Evolutionary conservation across 495 filamentous ascomycete genomes (phyloP), one percentile per base, ranked within the genome.

Genomic region (Talaromyces borbonicus): DNA sequence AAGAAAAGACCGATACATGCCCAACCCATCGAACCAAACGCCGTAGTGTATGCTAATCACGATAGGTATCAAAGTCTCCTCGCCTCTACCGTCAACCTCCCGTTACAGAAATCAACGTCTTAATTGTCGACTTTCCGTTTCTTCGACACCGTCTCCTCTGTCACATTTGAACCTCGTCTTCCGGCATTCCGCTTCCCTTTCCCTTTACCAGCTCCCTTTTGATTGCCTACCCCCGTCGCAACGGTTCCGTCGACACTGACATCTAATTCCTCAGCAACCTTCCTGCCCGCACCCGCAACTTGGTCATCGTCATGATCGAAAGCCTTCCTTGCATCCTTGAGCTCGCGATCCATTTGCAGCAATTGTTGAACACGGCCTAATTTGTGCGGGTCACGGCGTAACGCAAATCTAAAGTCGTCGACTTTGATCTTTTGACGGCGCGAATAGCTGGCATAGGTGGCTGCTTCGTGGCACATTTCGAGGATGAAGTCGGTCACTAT

Each of bases 361-460:
- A 93, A 71, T 61, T 94, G 88, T 68, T 87, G 79, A 46, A 96
- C 85, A 65, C 92, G 82, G 18, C 92, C 92, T 37, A 96, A 75
- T 60, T 92, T 89, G 53, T 75, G 68, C 18, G 85, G 80, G 55
- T 96, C 92, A 26, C 81, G 77, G 25, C 93, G 79, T 43, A 96
- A 77, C 24, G 85, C 85, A 56, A 92, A 97, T 56, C 90, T 85
- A 71, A 97, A 94, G 61, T 98, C 92, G 52, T 98, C 92, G 47
- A 95, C 84, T 58, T 98, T 98, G 67, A 96, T 85, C 66, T 98
- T 98, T 55, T 90, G 84, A 5, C 92, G 80, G 3, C 87, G 80
- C 2, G 83, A 78, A 61, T 92, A 80, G 55, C 82, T 79, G 1
- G 92, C 92, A 52, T 79, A 79, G 18, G 83, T 77, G 20, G 85